Conservation (phyloP, 2,329 filamentous ascomycete species). For the Pseudopyrenochaeta lycopersici region DNA sequence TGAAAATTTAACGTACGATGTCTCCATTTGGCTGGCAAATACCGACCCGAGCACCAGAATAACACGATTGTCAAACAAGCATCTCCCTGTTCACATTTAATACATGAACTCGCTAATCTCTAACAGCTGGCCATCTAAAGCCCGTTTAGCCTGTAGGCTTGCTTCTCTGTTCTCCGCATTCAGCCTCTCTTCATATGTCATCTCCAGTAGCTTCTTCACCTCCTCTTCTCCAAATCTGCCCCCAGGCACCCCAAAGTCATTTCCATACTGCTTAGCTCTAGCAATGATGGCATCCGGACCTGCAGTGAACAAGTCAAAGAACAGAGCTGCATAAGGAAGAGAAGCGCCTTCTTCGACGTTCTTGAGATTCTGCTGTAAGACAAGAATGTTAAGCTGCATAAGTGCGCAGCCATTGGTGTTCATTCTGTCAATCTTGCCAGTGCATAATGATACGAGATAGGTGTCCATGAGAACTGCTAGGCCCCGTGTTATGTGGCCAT, state of each 20-base stretch:
- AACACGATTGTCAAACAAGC: neutral
- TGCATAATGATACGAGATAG: slow-evolving; percentile 72
- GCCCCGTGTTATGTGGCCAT: slow-evolving; percentile 76
- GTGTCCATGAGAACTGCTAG: slow-evolving; percentile 80
- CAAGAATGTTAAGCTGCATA: slow-evolving; percentile 92
- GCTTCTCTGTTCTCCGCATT: slow-evolving; percentile 74
- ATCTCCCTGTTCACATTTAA: slow-evolving; percentile 11
- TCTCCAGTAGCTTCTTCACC: slow-evolving; percentile 52
- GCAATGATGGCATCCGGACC: slow-evolving; percentile 72
- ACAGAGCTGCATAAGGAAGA: slow-evolving; percentile 70
- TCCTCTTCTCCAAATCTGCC: slow-evolving; percentile 49
- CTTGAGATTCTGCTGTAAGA: slow-evolving; percentile 95
- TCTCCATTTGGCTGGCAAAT: no score
- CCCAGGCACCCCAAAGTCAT: slow-evolving; percentile 32
- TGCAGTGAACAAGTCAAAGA: slow-evolving; percentile 73
- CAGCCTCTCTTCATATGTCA: slow-evolving; percentile 59
- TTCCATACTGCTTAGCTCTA: slow-evolving; percentile 62
- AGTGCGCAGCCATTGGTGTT: slow-evolving; percentile 84
- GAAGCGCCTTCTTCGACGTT: slow-evolving; percentile 80
- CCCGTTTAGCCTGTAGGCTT: slow-evolving; percentile 69
- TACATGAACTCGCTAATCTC: slow-evolving; percentile 77
- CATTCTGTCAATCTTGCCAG: slow-evolving; percentile 79
- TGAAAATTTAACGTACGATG: no score
- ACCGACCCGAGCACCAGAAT: neutral
- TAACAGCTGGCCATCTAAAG: slow-evolving; percentile 74